Percentiles rank a stretch among this genome's conserved stretches.
Conservation (phyloP, 306 rosid genomes). For the Corylus avellana region DNA sequence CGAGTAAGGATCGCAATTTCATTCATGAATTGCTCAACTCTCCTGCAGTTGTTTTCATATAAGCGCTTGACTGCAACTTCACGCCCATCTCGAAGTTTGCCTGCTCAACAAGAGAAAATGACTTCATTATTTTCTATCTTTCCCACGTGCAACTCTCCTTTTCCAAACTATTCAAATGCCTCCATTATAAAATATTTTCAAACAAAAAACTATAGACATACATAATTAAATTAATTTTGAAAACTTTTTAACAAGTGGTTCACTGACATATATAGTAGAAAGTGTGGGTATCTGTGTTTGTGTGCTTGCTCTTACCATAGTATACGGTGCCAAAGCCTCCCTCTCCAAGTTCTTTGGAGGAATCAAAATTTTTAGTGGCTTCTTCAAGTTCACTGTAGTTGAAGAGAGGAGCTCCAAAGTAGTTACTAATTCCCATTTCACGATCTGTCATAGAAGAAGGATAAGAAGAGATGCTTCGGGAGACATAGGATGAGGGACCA, state of each 20-base stretch:
- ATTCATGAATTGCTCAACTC: constrained; percentile 80
- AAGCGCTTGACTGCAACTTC: constrained; percentile 80
- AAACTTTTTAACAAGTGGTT: not conserved
- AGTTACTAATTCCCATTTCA: constrained; percentile 51
- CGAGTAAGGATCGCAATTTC: constrained; percentile 61
- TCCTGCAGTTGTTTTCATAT: constrained; percentile 72
- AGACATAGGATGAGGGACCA: constrained; percentile 26
- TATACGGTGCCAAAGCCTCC: constrained; percentile 45
- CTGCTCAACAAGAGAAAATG: constrained; percentile 21
- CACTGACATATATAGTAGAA: not conserved
- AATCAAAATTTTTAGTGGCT: constrained; percentile 37
- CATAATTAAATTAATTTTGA: too few relatives aligned
- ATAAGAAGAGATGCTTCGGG: constrained; percentile 44
- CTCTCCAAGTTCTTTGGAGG: constrained; percentile 27
- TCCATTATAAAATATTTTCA: too few relatives aligned
- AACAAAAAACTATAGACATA: too few relatives aligned
- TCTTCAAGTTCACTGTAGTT: constrained; percentile 34
- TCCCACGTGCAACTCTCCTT: too few relatives aligned
- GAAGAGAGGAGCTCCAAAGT: constrained; percentile 26
- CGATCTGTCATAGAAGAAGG: constrained; percentile 32
- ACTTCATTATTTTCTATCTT: too few relatives aligned
- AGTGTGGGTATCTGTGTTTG: not conserved
- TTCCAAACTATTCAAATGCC: too few relatives aligned
- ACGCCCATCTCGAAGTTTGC: constrained; percentile 71
- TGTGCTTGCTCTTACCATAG: constrained; percentile 21